Percentiles rank a stretch among this genome's conserved stretches.
Conservation (phyloP, 257 asterid species). For the Hygrophila difformis region DNA sequence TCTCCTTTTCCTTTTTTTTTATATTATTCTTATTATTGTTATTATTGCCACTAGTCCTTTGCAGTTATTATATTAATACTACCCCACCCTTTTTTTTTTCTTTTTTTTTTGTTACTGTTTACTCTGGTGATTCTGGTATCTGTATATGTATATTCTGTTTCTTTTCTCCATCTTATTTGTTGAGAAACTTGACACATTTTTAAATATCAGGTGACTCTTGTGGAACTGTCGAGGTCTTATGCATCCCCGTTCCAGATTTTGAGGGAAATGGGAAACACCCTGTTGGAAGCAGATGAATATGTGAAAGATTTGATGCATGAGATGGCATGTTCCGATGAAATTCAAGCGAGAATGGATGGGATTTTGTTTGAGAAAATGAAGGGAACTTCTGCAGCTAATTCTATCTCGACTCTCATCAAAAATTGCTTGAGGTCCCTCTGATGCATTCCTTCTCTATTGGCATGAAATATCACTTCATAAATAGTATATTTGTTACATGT, state of each 20-base stretch:
- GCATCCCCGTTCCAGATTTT: slow-evolving; percentile 53
- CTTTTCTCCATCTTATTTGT: no score
- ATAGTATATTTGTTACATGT: no score
- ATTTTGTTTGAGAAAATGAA: slow-evolving; percentile 52
- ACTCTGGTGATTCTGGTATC: no score
- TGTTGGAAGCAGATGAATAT: slow-evolving; percentile 39
- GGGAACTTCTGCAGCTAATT: slow-evolving; percentile 38
- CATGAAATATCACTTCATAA: no score
- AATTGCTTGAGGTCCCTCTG: slow-evolving; percentile 40
- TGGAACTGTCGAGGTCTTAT: slow-evolving; percentile 77
- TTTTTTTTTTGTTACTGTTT: not conserved
- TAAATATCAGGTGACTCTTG: slow-evolving; percentile 54
- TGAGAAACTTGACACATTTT: not conserved
- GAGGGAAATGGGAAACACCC: slow-evolving; percentile 30
- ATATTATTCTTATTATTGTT: no score
- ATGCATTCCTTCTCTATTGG: not conserved
- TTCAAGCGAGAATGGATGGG: slow-evolving; percentile 88
- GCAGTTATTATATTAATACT: no score
- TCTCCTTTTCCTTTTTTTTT: no score
- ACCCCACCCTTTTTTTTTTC: no score
- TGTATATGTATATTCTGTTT: no score
- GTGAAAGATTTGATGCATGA: slow-evolving; percentile 37
- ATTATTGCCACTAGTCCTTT: no score
- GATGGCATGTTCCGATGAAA: slow-evolving; percentile 45
- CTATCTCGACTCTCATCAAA: slow-evolving; percentile 34